Evolutionary conservation across 116 monocot species (phyloP).

Genomic region (Zostera marina): DNA sequence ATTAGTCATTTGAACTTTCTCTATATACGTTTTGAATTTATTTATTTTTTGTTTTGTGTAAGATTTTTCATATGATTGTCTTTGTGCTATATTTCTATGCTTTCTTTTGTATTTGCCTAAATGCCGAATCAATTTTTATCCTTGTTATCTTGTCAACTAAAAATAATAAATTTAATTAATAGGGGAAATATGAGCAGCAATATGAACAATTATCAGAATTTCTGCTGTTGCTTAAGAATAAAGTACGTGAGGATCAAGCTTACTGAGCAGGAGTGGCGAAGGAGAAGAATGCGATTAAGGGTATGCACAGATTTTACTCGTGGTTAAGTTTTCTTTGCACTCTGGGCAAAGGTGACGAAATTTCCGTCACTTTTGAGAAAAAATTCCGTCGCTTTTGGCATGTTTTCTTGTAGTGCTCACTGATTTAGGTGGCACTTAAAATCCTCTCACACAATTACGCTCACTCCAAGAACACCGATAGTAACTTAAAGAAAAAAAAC

Average conservation of each 20-base stretch:
- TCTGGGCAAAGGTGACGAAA: too few species aligned
- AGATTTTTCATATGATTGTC: neutral
- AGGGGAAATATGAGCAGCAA: slow-evolving; percentile 92
- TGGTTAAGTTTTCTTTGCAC: neutral
- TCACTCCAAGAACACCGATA: too few species aligned
- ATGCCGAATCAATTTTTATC: neutral
- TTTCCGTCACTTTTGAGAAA: too few species aligned
- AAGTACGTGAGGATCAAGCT: slow-evolving; percentile 84
- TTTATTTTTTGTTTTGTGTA: too few species aligned
- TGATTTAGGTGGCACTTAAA: too few species aligned
- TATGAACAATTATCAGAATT: slow-evolving; percentile 85
- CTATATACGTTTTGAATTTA: too few species aligned
- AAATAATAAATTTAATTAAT: neutral
- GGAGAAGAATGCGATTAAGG: slow-evolving; percentile 99
- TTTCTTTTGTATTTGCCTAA: neutral
- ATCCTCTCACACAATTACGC: too few species aligned
- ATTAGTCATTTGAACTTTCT: too few species aligned
- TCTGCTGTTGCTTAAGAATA: slow-evolving; percentile 66
- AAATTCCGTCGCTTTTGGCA: too few species aligned
- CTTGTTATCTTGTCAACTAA: neutral
- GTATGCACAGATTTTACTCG: slow-evolving; percentile 15
- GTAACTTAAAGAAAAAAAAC: too few species aligned
- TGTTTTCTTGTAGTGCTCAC: too few species aligned
- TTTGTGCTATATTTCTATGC: neutral
- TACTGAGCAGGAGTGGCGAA: slow-evolving; percentile 95